Percentiles rank a stretch among this genome's conserved stretches.
Conservation (phyloP, 371 early-diverging fungal genomes). For the Syncephalastrum sp. region DNA sequence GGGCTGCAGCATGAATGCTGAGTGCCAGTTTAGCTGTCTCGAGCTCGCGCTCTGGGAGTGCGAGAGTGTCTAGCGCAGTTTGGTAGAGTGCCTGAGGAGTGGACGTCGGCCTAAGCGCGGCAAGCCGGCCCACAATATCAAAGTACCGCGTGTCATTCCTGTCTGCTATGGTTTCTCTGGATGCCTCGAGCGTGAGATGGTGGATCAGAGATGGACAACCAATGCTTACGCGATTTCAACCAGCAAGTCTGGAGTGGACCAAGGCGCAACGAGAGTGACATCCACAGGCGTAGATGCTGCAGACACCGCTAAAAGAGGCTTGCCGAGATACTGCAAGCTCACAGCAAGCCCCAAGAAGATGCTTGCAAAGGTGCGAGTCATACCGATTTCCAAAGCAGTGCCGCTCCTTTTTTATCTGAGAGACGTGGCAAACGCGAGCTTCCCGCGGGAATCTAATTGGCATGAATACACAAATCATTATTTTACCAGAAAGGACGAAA, state of each 20-base stretch:
- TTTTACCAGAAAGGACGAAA: too few relatives aligned
- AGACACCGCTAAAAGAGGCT: too few relatives aligned
- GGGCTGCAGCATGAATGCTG: slow-evolving; percentile 70
- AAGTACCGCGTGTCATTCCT: slow-evolving; percentile 65
- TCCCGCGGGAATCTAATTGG: too few relatives aligned
- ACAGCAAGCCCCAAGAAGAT: too few relatives aligned
- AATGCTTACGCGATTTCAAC: slow-evolving; percentile 63
- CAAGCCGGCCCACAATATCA: neutral
- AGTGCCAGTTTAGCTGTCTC: slow-evolving; percentile 57
- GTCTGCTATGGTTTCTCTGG: slow-evolving; percentile 62
- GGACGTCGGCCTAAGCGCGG: neutral
- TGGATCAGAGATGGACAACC: neutral
- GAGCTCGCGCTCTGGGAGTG: slow-evolving; percentile 2
- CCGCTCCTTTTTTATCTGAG: too few relatives aligned
- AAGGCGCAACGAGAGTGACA: slow-evolving; percentile 53
- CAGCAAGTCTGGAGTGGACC: slow-evolving; percentile 55
- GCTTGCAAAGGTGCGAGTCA: too few relatives aligned
- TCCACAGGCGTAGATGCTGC: slow-evolving; percentile 37
- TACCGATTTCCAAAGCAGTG: too few relatives aligned
- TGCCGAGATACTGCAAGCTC: too few relatives aligned
- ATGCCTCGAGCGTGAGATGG: neutral
- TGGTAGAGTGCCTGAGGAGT: slow-evolving; percentile 9
- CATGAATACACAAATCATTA: too few relatives aligned
- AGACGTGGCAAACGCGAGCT: too few relatives aligned
- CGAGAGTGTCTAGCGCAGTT: slow-evolving; percentile 1